Evolutionary conservation across 495 filamentous ascomycete genomes (phyloP), one percentile per base, ranked within the genome.

Genomic region (Lasiosphaeria hispida): DNA sequence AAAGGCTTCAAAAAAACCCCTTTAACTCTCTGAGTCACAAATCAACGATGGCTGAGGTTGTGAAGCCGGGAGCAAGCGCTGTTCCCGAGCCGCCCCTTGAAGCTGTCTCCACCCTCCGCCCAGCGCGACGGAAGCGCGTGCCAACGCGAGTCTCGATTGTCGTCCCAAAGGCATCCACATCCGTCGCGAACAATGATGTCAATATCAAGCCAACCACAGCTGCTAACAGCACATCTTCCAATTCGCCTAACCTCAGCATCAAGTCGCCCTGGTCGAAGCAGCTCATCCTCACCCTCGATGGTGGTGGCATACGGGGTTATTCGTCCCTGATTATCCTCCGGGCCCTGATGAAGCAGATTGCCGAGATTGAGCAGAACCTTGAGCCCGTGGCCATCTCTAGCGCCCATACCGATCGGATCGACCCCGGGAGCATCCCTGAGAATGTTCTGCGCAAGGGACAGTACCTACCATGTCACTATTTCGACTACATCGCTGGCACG

Each of bases 381-480:
- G 45, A 59, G 4, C 64, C 62, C 2, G 33, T 15, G 5, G 69
- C 67, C 34, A 19, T 42, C 1, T 69, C 63, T 0, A 66, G 63
- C 47, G 67, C 69, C n/a, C 55, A 68, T 33, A 69, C 69, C 7
- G 57, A 55, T 10, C 56, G 55, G 2, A 68, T 69, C 41, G 53
- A 55, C 0, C 44, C 55, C 13, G 55, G 64, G 10, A 18, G 44
- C 15, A 68, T 86, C 18, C 79, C 84, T 69, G 69, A 72, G 38
- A 64, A 58, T 0, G 67, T 81, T 36, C 69, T 76, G 15, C 62
- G 61, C 19, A 63, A 75, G 11, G 71, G 73, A 15, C 66, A 75
- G 23, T 76, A 76, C 18, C 72, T 80, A 45, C 80, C 80, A 8
- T 80, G 75, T 61, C 76, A 84, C 10, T 76, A 72, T 49, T 75